Evolutionary conservation across 805 yeast genomes (phyloP), one percentile per base, ranked within the genome.

Genomic region (Wickerhamomyces ciferrii): DNA sequence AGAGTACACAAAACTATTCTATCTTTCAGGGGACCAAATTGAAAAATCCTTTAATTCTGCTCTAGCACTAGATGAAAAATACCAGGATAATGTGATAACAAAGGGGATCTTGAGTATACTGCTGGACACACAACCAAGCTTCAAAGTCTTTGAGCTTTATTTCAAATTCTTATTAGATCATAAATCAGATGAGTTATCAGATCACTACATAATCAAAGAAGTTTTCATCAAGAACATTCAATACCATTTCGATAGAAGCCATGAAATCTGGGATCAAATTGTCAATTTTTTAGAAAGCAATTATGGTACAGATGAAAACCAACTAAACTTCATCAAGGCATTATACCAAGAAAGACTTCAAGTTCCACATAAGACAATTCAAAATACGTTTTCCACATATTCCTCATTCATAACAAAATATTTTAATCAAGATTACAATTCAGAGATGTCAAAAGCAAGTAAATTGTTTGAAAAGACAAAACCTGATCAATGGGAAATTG

Each of bases 321-420:
- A 27, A 13, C 13, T 27, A 14, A 14, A 5, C 11, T 27, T 24
- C 8, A 19, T 36, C 5, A 23, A 24, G 20, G 5, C n/a, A 9
- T 9, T 24, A 4, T 55, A 49, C 36, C 15, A 64, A 5, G 52
- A 61, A 24, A 57, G 76, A 36, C 54, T 79, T 5, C 36, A 52
- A 2, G 50, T 55, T 10, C 81, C 81, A 0, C 81, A 76, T 55
- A 46, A 53, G 1, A 52, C 59, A 3, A 45, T 76, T 8, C 74
- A 72, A 4, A 65, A 67, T 0, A 69, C 79, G 0, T 71, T 65
- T 52, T 56, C 63, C 10, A 59, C 60, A 1, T 69, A 64, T 39
- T 77, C 81, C 1, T 23, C 58, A 1, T 73, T 75, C 44, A 62
- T 77, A 2, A 61, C 78, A 0, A 34, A 46, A 2, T 37, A 63